Evolutionary conservation across 2,329 filamentous ascomycete species (phyloP).

Genomic region (Fonsecaea multimorphosa): DNA sequence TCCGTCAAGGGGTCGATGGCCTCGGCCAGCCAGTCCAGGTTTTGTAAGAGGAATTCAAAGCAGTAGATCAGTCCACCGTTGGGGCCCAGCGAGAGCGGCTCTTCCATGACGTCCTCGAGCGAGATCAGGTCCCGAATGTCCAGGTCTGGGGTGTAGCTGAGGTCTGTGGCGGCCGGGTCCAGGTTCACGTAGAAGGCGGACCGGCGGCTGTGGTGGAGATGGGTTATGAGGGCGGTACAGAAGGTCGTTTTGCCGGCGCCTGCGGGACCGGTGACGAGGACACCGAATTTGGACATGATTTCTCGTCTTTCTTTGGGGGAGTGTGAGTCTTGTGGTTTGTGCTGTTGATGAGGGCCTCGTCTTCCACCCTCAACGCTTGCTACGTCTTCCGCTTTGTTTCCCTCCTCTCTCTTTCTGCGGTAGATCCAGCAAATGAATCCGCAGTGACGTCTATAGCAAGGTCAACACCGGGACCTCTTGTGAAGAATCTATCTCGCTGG

Average conservation of each 20-base stretch:
- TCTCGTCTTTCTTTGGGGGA: background rate
- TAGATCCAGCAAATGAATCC: background rate
- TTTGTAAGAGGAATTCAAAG: conserved; percentile 93
- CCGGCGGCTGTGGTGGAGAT: conserved; percentile 87
- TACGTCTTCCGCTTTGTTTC: background rate
- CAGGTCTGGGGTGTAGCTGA: conserved; percentile 88
- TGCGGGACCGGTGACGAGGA: conserved; percentile 94
- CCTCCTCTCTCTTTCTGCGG: background rate
- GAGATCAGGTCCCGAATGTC: conserved; percentile 96
- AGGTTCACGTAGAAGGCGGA: conserved; percentile 98
- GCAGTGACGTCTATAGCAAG: background rate
- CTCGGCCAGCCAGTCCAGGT: conserved; percentile 88
- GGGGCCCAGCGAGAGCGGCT: conserved; percentile 80
- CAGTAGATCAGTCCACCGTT: conserved; percentile 95
- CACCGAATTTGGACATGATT: conserved; percentile 88
- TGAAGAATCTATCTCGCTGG: background rate
- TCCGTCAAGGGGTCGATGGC: conserved; percentile 85
- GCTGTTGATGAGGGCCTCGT: background rate
- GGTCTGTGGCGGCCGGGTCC: conserved; percentile 91
- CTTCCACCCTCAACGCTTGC: background rate
- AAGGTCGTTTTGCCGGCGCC: conserved; percentile 98
- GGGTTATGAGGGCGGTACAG: conserved; percentile 89
- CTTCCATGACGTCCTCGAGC: conserved; percentile 95
- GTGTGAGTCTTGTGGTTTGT: background rate
- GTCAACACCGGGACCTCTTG: background rate